Conservation (phyloP, 2,329 filamentous ascomycete species). For the Xylaria sp. region DNA sequence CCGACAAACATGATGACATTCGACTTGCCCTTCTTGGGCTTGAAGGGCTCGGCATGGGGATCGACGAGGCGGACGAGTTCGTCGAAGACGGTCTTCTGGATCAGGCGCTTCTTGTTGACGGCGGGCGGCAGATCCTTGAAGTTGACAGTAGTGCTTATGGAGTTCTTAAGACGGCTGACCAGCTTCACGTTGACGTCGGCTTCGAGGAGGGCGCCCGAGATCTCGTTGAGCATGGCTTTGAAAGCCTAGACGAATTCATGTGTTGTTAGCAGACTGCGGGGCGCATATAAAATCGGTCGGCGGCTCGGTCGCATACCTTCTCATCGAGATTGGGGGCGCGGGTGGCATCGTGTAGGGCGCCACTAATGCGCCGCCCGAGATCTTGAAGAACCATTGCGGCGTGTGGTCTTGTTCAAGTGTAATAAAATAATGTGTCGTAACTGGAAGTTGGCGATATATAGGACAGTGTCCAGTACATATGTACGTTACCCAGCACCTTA, state of each 20-base stretch:
- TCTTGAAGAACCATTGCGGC: constrained; percentile 94
- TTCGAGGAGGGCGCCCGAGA: constrained; percentile 93
- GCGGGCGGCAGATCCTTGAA: constrained; percentile 91
- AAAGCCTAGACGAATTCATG: constrained; percentile 72
- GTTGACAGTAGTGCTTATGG: constrained; percentile 89
- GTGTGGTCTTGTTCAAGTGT: neutral
- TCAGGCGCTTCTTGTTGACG: constrained; percentile 97
- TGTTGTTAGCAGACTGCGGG: constrained; percentile 52
- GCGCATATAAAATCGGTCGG: too few relatives aligned
- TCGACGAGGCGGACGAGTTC: constrained; percentile 96
- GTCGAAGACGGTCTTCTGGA: constrained; percentile 97
- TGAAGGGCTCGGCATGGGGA: constrained; percentile 93
- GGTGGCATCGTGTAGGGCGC: constrained; percentile 92
- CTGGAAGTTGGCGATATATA: neutral
- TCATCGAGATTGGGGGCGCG: constrained; percentile 93
- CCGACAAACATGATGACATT: constrained; percentile 99
- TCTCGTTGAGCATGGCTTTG: constrained; percentile 98
- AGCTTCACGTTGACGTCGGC: constrained; percentile 97
- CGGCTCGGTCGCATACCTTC: constrained; percentile 68
- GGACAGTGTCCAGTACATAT: neutral
- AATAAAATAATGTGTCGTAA: neutral
- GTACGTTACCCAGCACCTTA: too few relatives aligned
- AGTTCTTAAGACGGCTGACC: constrained; percentile 89
- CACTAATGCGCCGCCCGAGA: constrained; percentile 96
- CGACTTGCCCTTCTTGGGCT: constrained; percentile 92